These are phyloP conservation scores for Pseudocercospora pini-densiflorae DNA, from an alignment of 2,329 filamentous ascomycete species.

Conservation along the genomic window DNA sequence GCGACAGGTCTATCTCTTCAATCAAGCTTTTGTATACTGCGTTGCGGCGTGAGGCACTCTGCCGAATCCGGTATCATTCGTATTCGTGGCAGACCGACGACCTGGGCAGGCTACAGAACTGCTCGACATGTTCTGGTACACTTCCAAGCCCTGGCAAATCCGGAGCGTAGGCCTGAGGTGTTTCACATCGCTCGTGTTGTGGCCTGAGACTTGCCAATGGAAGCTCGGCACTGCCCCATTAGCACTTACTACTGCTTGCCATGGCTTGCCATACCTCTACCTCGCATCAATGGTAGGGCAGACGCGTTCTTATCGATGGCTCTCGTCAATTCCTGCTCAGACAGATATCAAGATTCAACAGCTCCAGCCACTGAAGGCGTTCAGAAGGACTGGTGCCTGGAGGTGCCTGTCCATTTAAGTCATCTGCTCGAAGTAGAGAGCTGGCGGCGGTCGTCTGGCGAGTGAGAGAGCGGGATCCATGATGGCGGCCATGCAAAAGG, in stretches of 20 bases:
- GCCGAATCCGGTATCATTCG: not conserved
- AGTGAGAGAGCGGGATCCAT: not conserved
- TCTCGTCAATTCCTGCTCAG: slow-evolving; percentile 1
- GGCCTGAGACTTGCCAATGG: slow-evolving; percentile 1
- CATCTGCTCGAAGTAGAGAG: not conserved
- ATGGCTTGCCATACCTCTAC: not conserved
- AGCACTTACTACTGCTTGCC: not conserved
- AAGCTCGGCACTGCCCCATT: not conserved
- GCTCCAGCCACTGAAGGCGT: slow-evolving; percentile 3
- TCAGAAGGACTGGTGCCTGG: slow-evolving; percentile 3
- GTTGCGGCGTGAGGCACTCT: not conserved
- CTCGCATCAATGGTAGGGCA: not conserved
- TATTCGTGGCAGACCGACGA: not conserved
- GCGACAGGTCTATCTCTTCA: not conserved
- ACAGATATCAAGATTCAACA: not conserved
- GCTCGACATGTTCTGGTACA: not conserved
- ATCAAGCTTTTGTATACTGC: not conserved
- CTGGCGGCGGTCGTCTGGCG: not conserved
- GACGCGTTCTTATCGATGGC: not conserved
- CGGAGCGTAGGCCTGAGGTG: not conserved
- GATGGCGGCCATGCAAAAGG: slow-evolving; percentile 5
- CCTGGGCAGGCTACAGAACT: not conserved
- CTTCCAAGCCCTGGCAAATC: not conserved
- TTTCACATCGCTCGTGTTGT: not conserved
- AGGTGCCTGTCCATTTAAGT: not conserved